Evolutionary conservation across 2,329 filamentous ascomycete genomes (phyloP).

Genomic region (Fusarium sarcochroum): DNA sequence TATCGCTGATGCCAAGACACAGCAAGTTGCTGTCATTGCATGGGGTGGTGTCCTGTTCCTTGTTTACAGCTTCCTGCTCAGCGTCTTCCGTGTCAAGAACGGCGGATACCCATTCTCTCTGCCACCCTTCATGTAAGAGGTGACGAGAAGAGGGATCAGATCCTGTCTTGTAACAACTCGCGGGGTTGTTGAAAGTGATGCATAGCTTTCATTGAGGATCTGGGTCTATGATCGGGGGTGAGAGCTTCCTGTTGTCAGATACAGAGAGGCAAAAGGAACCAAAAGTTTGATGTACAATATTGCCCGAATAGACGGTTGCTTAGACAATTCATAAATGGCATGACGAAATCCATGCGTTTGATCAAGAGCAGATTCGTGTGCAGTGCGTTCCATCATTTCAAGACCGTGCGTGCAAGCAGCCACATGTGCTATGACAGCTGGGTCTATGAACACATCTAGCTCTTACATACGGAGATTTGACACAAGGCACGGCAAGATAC

Average conservation of each 20-base stretch:
- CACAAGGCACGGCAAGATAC: neutral
- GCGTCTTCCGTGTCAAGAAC: conserved; percentile 95
- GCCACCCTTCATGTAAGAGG: conserved; percentile 82
- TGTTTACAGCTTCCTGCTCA: conserved; percentile 94
- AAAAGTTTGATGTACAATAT: conserved; percentile 26
- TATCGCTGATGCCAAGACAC: conserved; percentile 80
- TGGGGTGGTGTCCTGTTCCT: conserved; percentile 84
- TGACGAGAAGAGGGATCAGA: neutral
- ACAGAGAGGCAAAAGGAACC: neutral
- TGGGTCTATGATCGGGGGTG: neutral
- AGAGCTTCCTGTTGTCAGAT: neutral
- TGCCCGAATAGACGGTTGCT: conserved; percentile 14
- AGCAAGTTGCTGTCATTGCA: conserved; percentile 84
- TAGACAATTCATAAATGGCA: conserved; percentile 5
- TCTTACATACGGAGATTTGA: neutral
- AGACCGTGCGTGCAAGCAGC: too few species aligned
- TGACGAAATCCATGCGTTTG: neutral
- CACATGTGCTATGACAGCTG: too few species aligned
- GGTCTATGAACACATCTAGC: too few species aligned
- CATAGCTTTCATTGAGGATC: neutral
- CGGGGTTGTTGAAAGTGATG: neutral
- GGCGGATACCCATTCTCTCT: conserved; percentile 94
- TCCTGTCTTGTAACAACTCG: neutral
- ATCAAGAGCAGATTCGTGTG: neutral
- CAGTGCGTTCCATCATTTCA: neutral